Base-by-base conservation (phyloP, 2,329 filamentous ascomycete species). In the Aspergillus ochraceus region DNA sequence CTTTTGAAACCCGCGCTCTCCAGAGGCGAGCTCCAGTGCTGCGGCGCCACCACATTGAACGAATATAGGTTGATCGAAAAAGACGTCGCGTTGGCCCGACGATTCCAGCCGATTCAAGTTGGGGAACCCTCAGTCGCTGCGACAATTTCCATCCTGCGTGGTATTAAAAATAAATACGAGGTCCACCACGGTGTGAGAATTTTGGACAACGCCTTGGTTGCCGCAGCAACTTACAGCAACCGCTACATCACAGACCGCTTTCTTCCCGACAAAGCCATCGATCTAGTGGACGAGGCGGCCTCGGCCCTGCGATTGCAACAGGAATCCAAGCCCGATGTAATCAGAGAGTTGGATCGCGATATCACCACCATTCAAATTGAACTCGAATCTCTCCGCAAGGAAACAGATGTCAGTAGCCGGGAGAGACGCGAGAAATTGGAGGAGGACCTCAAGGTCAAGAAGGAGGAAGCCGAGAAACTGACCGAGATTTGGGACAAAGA, bases 291-390 rank as follows among this genome's bases (percentile, higher is more conserved):
- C 65, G 95, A 98, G 77, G 95, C 95, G 10, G 93, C 94, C 1
- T 96, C 91, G 61, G 92, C 92, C 22, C 80, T 98, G 10, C 88
- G 96, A 49, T 79, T 98, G 32, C 94, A 98, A 71, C 95, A 98
- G 76, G 95, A 99, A 76, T 97, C 92, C 68, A 98, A 97, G 69
- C 95, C 95, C 0, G 95, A 98, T 67, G 88, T 94, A 9, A 97
- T 99, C 36, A 91, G 96, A 79, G 87, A 90, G 54, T 85, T 98
- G 1, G 94, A 98, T 70, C 90, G 96, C 62, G 91, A 93, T 70
- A 97, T 98, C 61, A 96, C 97, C 86, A 98, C 94, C 0, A 92
- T 98, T 14, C 94, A 97, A 72, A 98, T 99, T 63, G 94, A 99
- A 74, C 83, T 98, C 0, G 95, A 98, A 73, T 97, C 92, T 62